Evolutionary conservation across 1,139 yeast genomes (phyloP).

Genomic region (Candida freyschussii): DNA sequence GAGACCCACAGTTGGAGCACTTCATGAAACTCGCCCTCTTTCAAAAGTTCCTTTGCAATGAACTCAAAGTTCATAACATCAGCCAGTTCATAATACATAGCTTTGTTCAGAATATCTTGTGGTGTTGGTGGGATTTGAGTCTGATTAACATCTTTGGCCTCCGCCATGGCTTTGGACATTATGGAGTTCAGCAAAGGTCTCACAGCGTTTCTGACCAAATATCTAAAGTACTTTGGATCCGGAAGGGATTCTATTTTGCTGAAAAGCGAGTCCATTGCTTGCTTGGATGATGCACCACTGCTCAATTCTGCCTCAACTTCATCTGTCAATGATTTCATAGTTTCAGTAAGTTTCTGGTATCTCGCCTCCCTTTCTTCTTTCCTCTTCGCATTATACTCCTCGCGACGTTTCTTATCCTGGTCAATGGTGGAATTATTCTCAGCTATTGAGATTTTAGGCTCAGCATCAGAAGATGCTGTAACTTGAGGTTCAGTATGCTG

Average conservation of each 20-base stretch:
- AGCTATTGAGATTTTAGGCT: too few relatives aligned
- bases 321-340: too few relatives aligned
- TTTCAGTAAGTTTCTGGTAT: too few relatives aligned
- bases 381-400: too few relatives aligned
- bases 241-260: slow-evolving; percentile 2
- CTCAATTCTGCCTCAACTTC: too few relatives aligned
- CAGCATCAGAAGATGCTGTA: too few relatives aligned
- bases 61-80: slow-evolving; percentile 6
- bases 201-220: slow-evolving; percentile 1
- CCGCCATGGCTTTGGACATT: slow-evolving; percentile 15
- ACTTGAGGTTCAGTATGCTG: too few relatives aligned
- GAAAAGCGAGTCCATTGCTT: slow-evolving; percentile 4
- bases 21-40: slow-evolving; percentile 12
- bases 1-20: slow-evolving; percentile 23
- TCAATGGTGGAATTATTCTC: too few relatives aligned
- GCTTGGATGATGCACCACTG: slow-evolving; percentile 7
- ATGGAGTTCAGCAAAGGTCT: slow-evolving; percentile 2
- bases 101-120: slow-evolving; percentile 19
- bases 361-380: too few relatives aligned
- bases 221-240: slow-evolving; percentile 2
- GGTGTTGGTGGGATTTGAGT: slow-evolving; percentile 18
- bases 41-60: slow-evolving; percentile 13
- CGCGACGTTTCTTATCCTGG: too few relatives aligned
- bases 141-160: slow-evolving; percentile 12
- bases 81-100: slow-evolving; percentile 15